Conservation (phyloP, 2,329 filamentous ascomycete genomes). For the Colletotrichum eremochloae region DNA sequence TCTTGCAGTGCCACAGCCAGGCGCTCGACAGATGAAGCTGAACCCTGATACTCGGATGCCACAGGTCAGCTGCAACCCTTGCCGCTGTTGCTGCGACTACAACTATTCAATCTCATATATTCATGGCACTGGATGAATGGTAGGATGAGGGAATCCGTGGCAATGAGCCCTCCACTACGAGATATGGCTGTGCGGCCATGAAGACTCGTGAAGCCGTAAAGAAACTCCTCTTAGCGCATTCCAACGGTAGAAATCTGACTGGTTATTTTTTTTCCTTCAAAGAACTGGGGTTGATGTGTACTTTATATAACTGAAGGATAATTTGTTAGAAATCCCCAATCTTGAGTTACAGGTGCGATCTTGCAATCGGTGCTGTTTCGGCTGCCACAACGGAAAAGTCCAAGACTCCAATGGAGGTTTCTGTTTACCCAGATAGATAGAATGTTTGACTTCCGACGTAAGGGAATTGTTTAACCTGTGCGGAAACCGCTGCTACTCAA, state of each 20-base stretch:
- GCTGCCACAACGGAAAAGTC: background rate
- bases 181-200: too few species aligned
- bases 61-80: background rate
- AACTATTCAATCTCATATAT: background rate
- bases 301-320: background rate
- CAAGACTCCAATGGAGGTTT: too few species aligned
- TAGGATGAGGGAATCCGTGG: background rate
- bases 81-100: background rate
- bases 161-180: background rate
- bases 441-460: too few species aligned
- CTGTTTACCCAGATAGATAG: background rate
- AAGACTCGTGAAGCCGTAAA: background rate
- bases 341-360: background rate
- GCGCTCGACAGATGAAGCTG: slow-evolving; percentile 63
- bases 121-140: background rate
- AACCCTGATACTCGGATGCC: background rate
- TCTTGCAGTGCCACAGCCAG: slow-evolving; percentile 68
- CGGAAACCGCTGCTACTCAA: too few species aligned
- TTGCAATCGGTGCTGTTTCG: background rate
- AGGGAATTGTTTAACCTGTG: too few species aligned
- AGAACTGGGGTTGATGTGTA: background rate
- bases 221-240: background rate
- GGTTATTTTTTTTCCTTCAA: background rate
- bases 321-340: background rate
- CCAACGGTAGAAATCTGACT: background rate